Percentiles rank a stretch among this genome's conserved stretches.
Conservation (phyloP, 2,329 filamentous ascomycete species). For the Geosmithia putterillii region DNA sequence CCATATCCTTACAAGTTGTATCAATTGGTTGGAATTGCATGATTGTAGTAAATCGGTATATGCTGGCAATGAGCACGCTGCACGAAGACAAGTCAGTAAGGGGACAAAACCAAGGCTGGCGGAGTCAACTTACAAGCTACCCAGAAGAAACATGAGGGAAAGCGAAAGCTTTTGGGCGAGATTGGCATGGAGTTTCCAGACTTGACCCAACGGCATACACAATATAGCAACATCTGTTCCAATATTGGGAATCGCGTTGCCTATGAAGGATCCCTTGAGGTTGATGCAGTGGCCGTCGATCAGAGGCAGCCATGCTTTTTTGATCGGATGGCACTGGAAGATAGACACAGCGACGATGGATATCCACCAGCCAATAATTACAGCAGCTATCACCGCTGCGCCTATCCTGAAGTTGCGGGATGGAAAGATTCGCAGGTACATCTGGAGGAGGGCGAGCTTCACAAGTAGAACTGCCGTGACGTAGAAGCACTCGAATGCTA, state of each 20-base stretch:
- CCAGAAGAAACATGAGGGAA: not conserved
- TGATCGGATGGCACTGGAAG: constrained; percentile 26
- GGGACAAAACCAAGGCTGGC: not conserved
- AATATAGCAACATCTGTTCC: constrained; percentile 24
- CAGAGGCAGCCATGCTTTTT: constrained; percentile 18
- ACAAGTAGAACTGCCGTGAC: constrained; percentile 4
- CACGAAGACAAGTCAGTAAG: not conserved
- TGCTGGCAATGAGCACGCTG: not conserved
- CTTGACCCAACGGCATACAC: constrained; percentile 2
- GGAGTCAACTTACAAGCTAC: not conserved
- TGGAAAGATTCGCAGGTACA: constrained; percentile 6
- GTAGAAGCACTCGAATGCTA: not conserved
- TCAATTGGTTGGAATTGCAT: not conserved
- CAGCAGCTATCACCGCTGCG: constrained; percentile 2
- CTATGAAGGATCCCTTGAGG: constrained; percentile 24
- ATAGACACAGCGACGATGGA: constrained; percentile 14
- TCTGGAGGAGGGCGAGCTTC: constrained; percentile 6
- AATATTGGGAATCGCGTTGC: constrained; percentile 29
- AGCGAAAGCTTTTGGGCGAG: not conserved
- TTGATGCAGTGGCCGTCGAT: constrained; percentile 24
- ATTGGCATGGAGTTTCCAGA: constrained; percentile 1
- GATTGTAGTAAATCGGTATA: not conserved
- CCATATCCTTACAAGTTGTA: not conserved
- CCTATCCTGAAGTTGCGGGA: constrained; percentile 3
- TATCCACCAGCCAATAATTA: constrained; percentile 6